Conservation (phyloP, 257 asterid species). For the Echium plantagineum region DNA sequence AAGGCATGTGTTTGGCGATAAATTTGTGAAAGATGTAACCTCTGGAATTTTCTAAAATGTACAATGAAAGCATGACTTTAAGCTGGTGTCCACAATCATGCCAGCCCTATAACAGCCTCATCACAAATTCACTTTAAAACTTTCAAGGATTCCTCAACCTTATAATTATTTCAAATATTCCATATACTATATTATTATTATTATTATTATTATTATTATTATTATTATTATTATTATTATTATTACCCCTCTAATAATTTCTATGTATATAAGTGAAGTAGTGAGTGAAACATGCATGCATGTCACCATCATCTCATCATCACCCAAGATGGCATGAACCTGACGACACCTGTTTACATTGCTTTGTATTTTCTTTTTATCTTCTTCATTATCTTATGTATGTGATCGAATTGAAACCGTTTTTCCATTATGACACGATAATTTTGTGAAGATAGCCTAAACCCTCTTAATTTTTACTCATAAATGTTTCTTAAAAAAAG, state of each 20-base stretch:
- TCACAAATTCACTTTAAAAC: not conserved
- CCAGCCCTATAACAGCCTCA: not conserved
- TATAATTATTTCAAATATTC: not conserved
- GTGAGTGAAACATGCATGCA: not conserved
- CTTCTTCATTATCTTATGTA: not conserved
- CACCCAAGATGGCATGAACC: not conserved
- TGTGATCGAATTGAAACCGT: no score
- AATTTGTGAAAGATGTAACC: not conserved
- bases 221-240: no score
- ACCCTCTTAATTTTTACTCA: no score
- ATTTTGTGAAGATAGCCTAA: no score
- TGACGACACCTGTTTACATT: not conserved
- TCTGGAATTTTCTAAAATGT: not conserved
- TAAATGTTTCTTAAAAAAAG: no score
- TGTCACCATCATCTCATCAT: not conserved
- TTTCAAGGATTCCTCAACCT: not conserved
- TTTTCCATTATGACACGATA: no score
- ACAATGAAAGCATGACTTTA: not conserved
- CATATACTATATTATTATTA: not conserved
- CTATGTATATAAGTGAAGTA: not conserved
- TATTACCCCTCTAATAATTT: not conserved
- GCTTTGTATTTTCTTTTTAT: not conserved
- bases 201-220: no score
- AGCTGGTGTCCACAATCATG: not conserved
- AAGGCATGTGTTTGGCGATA: not conserved